Evolutionary conservation across 768 basidiomycete genomes (phyloP), one percentile per base, ranked within the genome.

Genomic region (Pleurotus tuoliensis): DNA sequence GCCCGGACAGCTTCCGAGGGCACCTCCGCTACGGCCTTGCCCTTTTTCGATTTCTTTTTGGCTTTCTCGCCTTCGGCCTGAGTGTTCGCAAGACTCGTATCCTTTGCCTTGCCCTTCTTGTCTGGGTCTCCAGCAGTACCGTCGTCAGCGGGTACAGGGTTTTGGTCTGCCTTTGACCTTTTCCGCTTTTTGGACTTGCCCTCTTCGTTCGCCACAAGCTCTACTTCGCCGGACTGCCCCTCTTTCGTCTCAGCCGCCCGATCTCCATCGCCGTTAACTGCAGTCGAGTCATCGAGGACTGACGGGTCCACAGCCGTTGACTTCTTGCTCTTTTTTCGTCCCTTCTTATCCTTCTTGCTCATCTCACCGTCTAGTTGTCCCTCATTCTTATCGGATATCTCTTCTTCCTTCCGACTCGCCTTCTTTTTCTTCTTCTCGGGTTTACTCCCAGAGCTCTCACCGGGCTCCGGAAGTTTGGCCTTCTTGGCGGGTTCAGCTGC

Each of bases 381-480:
- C 52, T 66, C 60, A 22, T 71, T 64, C 59, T 70, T 69, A 62
- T 73, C 70, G 52, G 64, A 68, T 51, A 67, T 68, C 61, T 69
- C 67, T 47, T 61, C 57, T 54, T 68, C 68, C 64, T 69, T 66
- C 37, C 58, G 51, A 37, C 47, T 61, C 63, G 37, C 59, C 44
- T 2, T 40, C 46, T 20, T 34, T 46, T 15, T 49, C 20, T 38
- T 40, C 27, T 60, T 59, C 41, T 44, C 20, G n/a, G 41, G 20
- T 5, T 44, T 44, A 6, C 15, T 44, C 40, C 16, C 40, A 13
- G n/a, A 22, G 7, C 41, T 58, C 59, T 62, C 37, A 52, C 61
- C 51, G 30, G 61, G 62, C 39, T 60, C 58, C 15, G 55, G 6
- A 7, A 11, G 15, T 57, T 74, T 76, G 5, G 63, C 59, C 61